phyloP scores from a whole-genome alignment of 2,329 filamentous ascomycete species.

The Fusarium sp. region DNA sequence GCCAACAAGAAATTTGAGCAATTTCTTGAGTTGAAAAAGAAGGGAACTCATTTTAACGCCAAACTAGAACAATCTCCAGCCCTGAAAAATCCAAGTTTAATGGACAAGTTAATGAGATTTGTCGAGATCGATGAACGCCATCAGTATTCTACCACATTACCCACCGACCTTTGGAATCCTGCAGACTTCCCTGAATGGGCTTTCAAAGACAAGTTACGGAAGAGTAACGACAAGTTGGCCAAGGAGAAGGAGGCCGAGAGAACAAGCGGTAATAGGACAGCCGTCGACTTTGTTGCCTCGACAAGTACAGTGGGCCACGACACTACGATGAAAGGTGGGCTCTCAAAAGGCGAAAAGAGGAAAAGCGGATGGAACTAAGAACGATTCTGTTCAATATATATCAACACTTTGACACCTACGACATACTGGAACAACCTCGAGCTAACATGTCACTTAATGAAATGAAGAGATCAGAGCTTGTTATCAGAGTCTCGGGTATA shows the following conservation, averaged over 20 bases:
- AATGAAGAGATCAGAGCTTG: slow-evolving; percentile 25
- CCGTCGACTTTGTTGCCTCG: slow-evolving; percentile 63
- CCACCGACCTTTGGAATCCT: slow-evolving; percentile 68
- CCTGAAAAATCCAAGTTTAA: slow-evolving; percentile 77
- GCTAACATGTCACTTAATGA: slow-evolving; percentile 6
- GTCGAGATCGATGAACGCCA: slow-evolving; percentile 61
- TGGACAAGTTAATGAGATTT: slow-evolving; percentile 78
- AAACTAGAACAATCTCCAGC: slow-evolving; percentile 74
- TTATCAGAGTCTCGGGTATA: slow-evolving; percentile 21
- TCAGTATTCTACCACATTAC: slow-evolving; percentile 74
- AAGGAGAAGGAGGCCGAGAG: slow-evolving; percentile 60
- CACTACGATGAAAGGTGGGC: slow-evolving; percentile 35
- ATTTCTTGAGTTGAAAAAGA: slow-evolving; percentile 81
- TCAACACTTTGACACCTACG: background rate
- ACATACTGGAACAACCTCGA: slow-evolving; percentile 3
- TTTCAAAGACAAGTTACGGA: slow-evolving; percentile 61
- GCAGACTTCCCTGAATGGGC: slow-evolving; percentile 65
- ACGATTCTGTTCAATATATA: background rate
- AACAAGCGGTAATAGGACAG: slow-evolving; percentile 53
- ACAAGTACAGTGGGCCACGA: slow-evolving; percentile 38
- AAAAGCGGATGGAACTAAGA: slow-evolving; percentile 51
- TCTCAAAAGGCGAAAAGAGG: slow-evolving; percentile 48
- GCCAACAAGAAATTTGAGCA: slow-evolving; percentile 76
- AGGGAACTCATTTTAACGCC: slow-evolving; percentile 81
- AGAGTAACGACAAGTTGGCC: slow-evolving; percentile 58